Evolutionary conservation across 2,329 filamentous ascomycete genomes (phyloP).

Genomic region (Monilinia polystroma): DNA sequence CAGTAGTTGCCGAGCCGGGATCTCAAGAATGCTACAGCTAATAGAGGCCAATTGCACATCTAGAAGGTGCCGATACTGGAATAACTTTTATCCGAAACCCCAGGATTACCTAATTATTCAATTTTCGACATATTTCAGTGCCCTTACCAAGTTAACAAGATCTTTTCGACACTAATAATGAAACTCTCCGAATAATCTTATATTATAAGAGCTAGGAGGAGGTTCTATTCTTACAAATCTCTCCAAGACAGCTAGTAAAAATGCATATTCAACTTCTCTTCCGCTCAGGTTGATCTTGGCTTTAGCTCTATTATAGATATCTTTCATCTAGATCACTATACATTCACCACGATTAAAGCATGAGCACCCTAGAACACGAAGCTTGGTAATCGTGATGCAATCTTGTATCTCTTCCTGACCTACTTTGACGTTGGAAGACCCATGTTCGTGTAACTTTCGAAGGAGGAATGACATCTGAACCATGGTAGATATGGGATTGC

Average conservation of each 20-base stretch:
- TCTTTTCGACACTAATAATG: constrained; percentile 48
- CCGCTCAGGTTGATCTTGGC: constrained; percentile 31
- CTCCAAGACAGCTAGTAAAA: constrained; percentile 27
- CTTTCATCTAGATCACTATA: constrained; percentile 27
- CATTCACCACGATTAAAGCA: neutral
- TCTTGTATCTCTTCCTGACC: neutral
- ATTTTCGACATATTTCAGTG: neutral
- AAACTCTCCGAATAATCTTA: constrained; percentile 45
- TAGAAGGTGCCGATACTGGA: neutral
- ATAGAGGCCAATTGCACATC: neutral
- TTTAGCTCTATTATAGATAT: constrained; percentile 21
- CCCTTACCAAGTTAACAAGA: constrained; percentile 51
- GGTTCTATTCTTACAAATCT: constrained; percentile 49
- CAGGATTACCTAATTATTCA: neutral
- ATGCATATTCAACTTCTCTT: constrained; percentile 35
- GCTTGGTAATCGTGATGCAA: neutral
- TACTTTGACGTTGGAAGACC: neutral
- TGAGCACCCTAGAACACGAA: neutral
- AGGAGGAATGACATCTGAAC: neutral
- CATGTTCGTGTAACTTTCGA: neutral
- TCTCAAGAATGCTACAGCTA: neutral
- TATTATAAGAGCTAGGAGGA: constrained; percentile 50
- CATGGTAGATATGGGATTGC: neutral
- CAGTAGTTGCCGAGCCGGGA: neutral
- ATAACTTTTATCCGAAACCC: constrained; percentile 1